These are phyloP conservation scores for Taiozyma sp. DNA, from an alignment of 1,139 yeast species.

Conservation along the genomic window DNA sequence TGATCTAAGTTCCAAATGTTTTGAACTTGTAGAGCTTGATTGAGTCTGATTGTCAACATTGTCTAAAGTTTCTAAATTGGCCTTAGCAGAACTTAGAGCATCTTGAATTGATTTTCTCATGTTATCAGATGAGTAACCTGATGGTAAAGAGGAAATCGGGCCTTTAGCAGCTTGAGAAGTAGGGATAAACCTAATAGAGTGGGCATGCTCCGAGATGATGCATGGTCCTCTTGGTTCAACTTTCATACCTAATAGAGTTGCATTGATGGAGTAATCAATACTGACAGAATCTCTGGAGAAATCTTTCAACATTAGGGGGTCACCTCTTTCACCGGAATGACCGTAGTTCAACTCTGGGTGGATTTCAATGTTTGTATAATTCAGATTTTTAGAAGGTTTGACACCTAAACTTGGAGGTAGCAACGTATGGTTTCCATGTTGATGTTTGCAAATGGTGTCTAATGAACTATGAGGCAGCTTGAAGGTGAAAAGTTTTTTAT, in stretches of 20 bases:
- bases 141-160: conserved; percentile 15
- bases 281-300: conserved; percentile 25
- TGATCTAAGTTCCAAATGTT: conserved; percentile 18
- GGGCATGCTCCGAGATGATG: conserved; percentile 18
- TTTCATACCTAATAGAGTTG: conserved; percentile 13
- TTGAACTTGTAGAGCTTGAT: background rate
- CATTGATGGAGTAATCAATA: conserved; percentile 27
- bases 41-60: conserved; percentile 16
- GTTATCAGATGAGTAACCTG: conserved; percentile 6
- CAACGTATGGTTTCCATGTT: conserved; percentile 47
- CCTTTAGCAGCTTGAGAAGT: conserved; percentile 26
- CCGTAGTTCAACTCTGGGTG: conserved; percentile 37
- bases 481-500: conserved; percentile 62
- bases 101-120: conserved; percentile 13
- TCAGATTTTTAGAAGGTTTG: conserved; percentile 34
- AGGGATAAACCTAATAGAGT: conserved; percentile 32
- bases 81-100: conserved; percentile 14
- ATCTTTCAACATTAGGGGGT: conserved; percentile 34
- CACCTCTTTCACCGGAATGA: conserved; percentile 31
- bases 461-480: conserved; percentile 54
- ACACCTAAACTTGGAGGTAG: conserved; percentile 68
- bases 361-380: conserved; percentile 27
- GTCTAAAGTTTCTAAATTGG: conserved; percentile 8
- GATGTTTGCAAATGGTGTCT: conserved; percentile 54
- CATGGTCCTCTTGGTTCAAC: background rate